These are phyloP conservation scores for Neurospora sp. DNA, from an alignment of 495 filamentous ascomycete genomes.

Conservation along the genomic window DNA sequence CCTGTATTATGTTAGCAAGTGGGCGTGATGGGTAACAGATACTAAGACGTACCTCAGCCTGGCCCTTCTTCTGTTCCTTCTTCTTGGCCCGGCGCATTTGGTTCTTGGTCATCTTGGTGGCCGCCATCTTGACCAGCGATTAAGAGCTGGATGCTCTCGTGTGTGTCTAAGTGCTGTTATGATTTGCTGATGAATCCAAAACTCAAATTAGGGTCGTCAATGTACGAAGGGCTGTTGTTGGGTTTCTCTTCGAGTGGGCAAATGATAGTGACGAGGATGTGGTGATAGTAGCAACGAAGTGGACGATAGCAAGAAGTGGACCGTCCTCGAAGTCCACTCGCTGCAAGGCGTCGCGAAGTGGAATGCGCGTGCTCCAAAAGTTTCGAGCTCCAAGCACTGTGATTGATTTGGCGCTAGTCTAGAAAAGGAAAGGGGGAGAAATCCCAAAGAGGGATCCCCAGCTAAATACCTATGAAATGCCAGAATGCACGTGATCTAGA, in stretches of 20 bases:
- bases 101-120: conserved; percentile 68
- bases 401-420: too few relatives aligned
- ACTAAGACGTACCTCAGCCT: conserved; percentile 32
- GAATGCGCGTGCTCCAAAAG: neutral
- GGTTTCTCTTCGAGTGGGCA: neutral
- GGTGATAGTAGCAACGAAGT: neutral
- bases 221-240: neutral
- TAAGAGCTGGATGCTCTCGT: conserved; percentile 11
- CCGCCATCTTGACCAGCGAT: conserved; percentile 36
- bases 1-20: conserved; percentile 16
- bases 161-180: neutral
- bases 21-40: neutral
- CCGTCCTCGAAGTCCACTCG: neutral
- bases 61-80: conserved; percentile 68
- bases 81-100: conserved; percentile 79
- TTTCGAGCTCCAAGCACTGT: neutral
- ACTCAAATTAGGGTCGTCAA: neutral
- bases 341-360: neutral
- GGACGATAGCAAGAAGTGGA: neutral
- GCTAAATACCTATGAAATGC: too few relatives aligned
- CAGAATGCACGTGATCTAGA: too few relatives aligned
- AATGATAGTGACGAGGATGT: neutral
- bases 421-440: too few relatives aligned
- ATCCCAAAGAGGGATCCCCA: too few relatives aligned
- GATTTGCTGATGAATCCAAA: neutral